Percentiles rank a stretch among this genome's conserved stretches.
These are phyloP conservation scores for Nicotiana noctiflora DNA, from an alignment of 257 asterid species.

Conservation along the genomic window DNA sequence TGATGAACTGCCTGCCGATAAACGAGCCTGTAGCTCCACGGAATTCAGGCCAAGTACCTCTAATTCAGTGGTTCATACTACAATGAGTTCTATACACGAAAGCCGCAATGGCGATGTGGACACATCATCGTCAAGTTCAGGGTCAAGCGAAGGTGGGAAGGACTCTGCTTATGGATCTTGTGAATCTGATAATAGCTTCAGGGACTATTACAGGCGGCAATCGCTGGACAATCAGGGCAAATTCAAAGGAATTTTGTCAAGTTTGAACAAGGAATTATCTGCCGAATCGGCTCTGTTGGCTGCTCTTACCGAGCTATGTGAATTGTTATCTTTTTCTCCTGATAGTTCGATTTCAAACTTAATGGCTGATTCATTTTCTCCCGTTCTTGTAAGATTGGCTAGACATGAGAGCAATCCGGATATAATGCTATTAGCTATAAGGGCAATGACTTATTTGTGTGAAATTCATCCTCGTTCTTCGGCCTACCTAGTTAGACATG, in stretches of 20 bases:
- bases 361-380: conserved; percentile 72
- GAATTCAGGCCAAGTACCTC: conserved; percentile 76
- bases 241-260: conserved; percentile 49
- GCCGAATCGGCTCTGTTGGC: conserved; percentile 79
- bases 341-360: conserved; percentile 71
- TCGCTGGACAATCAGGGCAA: conserved; percentile 48
- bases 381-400: conserved; percentile 70
- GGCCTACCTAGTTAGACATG: conserved; percentile 68
- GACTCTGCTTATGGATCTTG: conserved; percentile 69
- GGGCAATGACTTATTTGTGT: conserved; percentile 89
- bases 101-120: conserved; percentile 68
- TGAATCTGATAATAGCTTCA: conserved; percentile 61
- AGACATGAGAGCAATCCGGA: conserved; percentile 60
- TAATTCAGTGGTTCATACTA: conserved; percentile 50
- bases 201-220: conserved; percentile 51
- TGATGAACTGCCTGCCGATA: conserved; percentile 88
- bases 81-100: conserved; percentile 37
- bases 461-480: conserved; percentile 78
- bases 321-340: conserved; percentile 67
- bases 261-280: conserved; percentile 44
- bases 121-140: conserved; percentile 72
- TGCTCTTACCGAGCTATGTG: conserved; percentile 87
- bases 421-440: conserved; percentile 74
- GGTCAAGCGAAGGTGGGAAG: conserved; percentile 72
- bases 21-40: conserved; percentile 76